A percentile compares a stretch with the other conserved stretches of the same genome.
These are phyloP conservation scores for Clohesyomyces aquaticus DNA, from an alignment of 495 filamentous ascomycete species.

Conservation along the genomic window DNA sequence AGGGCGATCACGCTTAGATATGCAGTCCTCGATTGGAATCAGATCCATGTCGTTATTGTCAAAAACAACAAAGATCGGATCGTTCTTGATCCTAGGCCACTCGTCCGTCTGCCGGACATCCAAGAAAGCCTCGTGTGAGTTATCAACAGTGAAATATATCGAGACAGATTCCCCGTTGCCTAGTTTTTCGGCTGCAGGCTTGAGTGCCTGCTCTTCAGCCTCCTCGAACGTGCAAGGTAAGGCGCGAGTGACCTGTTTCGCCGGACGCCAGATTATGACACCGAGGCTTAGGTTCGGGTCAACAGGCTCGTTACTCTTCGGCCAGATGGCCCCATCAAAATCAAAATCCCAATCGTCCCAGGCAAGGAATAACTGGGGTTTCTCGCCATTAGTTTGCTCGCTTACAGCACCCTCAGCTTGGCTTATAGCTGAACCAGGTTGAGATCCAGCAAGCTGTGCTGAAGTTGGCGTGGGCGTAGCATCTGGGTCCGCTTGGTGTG, in stretches of 20 bases:
- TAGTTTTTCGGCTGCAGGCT: slow-evolving; percentile 31
- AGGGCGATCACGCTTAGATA: slow-evolving; percentile 39
- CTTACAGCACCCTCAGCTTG: slow-evolving; percentile 15
- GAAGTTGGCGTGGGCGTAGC: slow-evolving; percentile 31
- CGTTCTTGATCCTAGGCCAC: slow-evolving; percentile 45
- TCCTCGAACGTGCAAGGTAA: slow-evolving; percentile 45
- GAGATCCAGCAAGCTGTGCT: slow-evolving; percentile 13
- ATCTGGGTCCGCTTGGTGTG: slow-evolving; percentile 15
- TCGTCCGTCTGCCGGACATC: slow-evolving; percentile 45
- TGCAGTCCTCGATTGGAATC: slow-evolving; percentile 39
- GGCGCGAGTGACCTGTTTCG: slow-evolving; percentile 44
- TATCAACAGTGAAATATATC: slow-evolving; percentile 45
- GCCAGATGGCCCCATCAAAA: slow-evolving; percentile 45
- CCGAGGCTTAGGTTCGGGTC: slow-evolving; percentile 47
- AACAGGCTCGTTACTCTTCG: slow-evolving; percentile 44
- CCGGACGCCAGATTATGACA: slow-evolving; percentile 45
- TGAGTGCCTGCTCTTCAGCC: slow-evolving; percentile 45
- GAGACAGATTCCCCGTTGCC: slow-evolving; percentile 46
- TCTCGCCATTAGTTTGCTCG: slow-evolving; percentile 24
- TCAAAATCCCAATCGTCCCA: slow-evolving; percentile 44
- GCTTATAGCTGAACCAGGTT: neutral
- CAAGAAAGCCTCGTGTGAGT: slow-evolving; percentile 41
- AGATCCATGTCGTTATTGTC: slow-evolving; percentile 11
- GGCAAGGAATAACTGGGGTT: slow-evolving; percentile 28
- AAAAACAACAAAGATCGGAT: slow-evolving; percentile 46